Percentiles rank a stretch among this genome's conserved stretches.
Conservation (phyloP, 2,329 filamentous ascomycete genomes). For the Colletotrichum lindemuthianum region DNA sequence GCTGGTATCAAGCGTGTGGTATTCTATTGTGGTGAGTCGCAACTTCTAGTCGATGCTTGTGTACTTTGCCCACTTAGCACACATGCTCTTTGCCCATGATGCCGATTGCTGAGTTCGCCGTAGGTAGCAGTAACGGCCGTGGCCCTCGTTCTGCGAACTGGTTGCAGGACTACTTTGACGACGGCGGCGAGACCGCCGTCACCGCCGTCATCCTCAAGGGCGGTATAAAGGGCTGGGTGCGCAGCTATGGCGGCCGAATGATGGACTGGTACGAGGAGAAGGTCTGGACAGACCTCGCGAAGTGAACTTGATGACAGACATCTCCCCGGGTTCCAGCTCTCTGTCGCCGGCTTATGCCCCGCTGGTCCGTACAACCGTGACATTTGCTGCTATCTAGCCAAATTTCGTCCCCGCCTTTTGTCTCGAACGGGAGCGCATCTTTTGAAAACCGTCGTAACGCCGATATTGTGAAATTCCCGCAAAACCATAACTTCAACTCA, state of each 20-base stretch:
- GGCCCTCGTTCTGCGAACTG: constrained; percentile 64
- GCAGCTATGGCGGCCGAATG: constrained; percentile 54
- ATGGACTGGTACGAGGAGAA: constrained; percentile 63
- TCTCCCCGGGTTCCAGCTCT: background rate
- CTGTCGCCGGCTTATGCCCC: background rate
- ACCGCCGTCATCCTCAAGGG: constrained; percentile 60
- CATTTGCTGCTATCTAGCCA: constrained; percentile 44
- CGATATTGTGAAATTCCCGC: constrained; percentile 23
- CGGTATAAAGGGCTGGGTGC: constrained; percentile 67
- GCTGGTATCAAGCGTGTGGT: constrained; percentile 60
- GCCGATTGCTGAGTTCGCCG: constrained; percentile 14
- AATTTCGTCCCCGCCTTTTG: constrained; percentile 25
- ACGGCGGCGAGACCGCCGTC: constrained; percentile 54
- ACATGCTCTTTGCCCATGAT: background rate
- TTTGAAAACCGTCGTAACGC: constrained; percentile 33
- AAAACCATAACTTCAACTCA: constrained; percentile 20
- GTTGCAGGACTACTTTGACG: constrained; percentile 65
- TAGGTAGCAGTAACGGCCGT: constrained; percentile 61
- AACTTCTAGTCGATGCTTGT: constrained; percentile 2
- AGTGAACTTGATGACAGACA: background rate
- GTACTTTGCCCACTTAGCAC: background rate
- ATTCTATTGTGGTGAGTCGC: constrained; percentile 63
- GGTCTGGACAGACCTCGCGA: constrained; percentile 42
- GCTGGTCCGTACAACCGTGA: constrained; percentile 17
- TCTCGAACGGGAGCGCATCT: constrained; percentile 30